Percentiles rank a stretch among this genome's conserved stretches.
These are phyloP conservation scores for Peribolospora baueri DNA, from an alignment of 768 basidiomycete genomes.

Conservation along the genomic window DNA sequence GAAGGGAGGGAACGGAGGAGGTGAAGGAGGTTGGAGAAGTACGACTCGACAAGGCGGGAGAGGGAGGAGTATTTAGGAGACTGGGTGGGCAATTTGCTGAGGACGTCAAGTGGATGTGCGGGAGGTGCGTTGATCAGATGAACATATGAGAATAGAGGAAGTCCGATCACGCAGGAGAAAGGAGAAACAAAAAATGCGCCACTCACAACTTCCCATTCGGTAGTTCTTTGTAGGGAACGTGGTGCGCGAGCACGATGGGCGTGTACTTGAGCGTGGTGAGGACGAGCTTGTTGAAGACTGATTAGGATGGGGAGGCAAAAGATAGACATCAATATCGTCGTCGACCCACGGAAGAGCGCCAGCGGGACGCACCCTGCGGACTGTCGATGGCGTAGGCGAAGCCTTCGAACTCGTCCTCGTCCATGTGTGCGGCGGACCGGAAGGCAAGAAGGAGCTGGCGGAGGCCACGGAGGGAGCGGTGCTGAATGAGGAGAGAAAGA, in stretches of 20 bases:
- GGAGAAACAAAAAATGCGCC: neutral
- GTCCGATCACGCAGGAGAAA: neutral
- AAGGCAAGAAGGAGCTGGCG: slow-evolving; percentile 71
- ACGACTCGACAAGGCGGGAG: slow-evolving; percentile 66
- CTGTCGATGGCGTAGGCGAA: slow-evolving; percentile 52
- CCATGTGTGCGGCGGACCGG: slow-evolving; percentile 68
- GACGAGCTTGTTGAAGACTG: slow-evolving; percentile 87
- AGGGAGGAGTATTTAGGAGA: slow-evolving; percentile 57
- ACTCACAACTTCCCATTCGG: slow-evolving; percentile 66
- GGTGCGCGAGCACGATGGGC: slow-evolving; percentile 63
- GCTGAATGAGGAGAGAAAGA: slow-evolving; percentile 24
- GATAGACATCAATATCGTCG: neutral
- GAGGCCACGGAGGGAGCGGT: slow-evolving; percentile 59
- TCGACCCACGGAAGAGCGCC: neutral
- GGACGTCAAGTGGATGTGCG: slow-evolving; percentile 1
- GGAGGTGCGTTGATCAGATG: neutral
- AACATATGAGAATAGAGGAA: neutral
- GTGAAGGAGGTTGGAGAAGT: slow-evolving; percentile 65
- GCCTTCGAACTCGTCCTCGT: slow-evolving; percentile 37
- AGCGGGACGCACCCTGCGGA: slow-evolving; percentile 33
- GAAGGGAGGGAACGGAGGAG: slow-evolving; percentile 46
- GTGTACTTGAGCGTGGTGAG: slow-evolving; percentile 69
- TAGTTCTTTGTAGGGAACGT: slow-evolving; percentile 63
- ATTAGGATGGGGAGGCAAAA: neutral
- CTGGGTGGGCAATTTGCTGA: slow-evolving; percentile 65